These are phyloP conservation scores for Russula sp. DNA, from an alignment of 768 basidiomycete genomes.

Conservation along the genomic window DNA sequence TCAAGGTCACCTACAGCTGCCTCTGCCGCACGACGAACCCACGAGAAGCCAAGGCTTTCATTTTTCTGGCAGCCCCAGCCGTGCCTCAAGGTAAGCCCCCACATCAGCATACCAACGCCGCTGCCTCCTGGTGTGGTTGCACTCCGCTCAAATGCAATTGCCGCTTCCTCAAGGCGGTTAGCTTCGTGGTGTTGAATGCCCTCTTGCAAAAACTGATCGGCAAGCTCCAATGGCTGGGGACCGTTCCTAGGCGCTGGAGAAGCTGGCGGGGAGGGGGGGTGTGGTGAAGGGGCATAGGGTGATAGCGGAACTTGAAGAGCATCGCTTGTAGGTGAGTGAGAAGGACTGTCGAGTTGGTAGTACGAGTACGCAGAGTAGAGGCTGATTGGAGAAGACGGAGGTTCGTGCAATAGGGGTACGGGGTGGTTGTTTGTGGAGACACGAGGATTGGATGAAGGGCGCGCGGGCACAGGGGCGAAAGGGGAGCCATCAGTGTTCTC, in stretches of 20 bases:
- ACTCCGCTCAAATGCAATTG: conserved; percentile 67
- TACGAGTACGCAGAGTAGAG: conserved; percentile 32
- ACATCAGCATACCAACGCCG: conserved; percentile 90
- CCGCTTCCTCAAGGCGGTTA: conserved; percentile 62
- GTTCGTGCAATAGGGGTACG: conserved; percentile 6
- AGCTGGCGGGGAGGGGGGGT: neutral
- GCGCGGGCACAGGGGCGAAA: neutral
- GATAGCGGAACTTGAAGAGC: conserved; percentile 23
- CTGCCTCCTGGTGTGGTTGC: conserved; percentile 74
- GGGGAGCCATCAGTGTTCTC: neutral
- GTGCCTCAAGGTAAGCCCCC: conserved; percentile 77
- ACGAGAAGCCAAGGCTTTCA: conserved; percentile 73
- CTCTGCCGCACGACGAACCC: conserved; percentile 80
- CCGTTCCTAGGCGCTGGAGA: conserved; percentile 15
- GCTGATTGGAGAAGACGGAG: conserved; percentile 23
- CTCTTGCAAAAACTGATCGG: conserved; percentile 66
- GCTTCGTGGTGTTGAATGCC: conserved; percentile 77
- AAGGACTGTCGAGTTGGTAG: conserved; percentile 27
- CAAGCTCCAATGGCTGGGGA: conserved; percentile 30
- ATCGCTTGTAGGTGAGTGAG: conserved; percentile 11
- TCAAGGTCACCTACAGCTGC: conserved; percentile 73
- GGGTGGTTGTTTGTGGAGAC: conserved; percentile 17
- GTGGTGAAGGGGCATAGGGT: conserved; percentile 12
- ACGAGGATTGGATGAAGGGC: neutral
- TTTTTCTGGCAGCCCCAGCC: conserved; percentile 86